A percentile compares a stretch with the other conserved stretches of the same genome.
Conservation (phyloP, 2,329 filamentous ascomycete genomes). For the Colletotrichum sp. region DNA sequence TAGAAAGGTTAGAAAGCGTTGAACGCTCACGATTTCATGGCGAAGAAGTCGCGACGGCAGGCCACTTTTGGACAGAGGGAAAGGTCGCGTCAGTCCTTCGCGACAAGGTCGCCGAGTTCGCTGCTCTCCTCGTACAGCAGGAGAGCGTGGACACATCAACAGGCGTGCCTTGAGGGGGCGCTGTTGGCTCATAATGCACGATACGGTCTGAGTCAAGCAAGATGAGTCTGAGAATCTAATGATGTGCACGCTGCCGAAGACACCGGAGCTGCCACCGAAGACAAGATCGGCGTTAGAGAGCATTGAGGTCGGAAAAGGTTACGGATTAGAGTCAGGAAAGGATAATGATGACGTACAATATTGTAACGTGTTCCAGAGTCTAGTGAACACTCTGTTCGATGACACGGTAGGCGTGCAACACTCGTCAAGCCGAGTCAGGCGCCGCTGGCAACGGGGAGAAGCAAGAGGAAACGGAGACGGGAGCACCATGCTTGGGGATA, state of each 20-base stretch:
- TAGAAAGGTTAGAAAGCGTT: constrained; percentile 50
- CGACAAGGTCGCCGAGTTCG: constrained; percentile 32
- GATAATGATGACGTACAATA: neutral
- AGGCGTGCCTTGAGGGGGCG: neutral
- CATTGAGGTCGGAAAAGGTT: neutral
- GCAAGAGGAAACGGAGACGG: neutral
- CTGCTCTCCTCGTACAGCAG: constrained; percentile 19
- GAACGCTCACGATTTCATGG: constrained; percentile 51
- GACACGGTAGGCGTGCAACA: neutral
- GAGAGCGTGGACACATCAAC: neutral
- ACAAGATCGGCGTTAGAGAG: neutral
- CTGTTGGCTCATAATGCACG: neutral
- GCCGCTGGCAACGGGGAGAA: neutral
- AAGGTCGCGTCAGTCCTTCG: constrained; percentile 46
- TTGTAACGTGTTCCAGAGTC: neutral
- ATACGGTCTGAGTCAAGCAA: neutral
- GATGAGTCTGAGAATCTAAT: neutral
- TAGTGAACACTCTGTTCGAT: neutral
- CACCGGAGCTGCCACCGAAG: neutral
- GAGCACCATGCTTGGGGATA: neutral
- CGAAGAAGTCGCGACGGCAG: constrained; percentile 56
- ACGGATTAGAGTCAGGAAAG: neutral
- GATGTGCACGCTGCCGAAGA: neutral
- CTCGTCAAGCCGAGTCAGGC: neutral
- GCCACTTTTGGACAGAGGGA: constrained; percentile 69